Percentiles rank a stretch among this genome's conserved stretches.
phyloP scores from a whole-genome alignment of 2,329 filamentous ascomycete genomes.

The Orbilia ellipsospora region DNA sequence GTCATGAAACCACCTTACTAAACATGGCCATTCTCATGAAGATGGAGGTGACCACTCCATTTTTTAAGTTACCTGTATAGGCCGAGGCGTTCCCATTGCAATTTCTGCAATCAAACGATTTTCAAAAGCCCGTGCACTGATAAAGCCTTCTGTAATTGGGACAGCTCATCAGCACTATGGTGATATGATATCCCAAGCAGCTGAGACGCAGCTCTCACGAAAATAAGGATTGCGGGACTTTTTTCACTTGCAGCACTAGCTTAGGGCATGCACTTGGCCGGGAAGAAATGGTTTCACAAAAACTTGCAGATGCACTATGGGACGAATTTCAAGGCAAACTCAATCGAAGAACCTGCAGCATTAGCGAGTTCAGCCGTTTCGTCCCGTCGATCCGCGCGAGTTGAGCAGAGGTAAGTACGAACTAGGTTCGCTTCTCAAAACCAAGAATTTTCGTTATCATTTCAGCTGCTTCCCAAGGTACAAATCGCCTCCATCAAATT shows the following conservation, averaged over 20 bases:
- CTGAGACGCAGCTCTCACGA: no score
- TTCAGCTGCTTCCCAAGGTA: background rate
- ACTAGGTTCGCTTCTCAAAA: conserved; percentile 13
- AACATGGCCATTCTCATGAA: background rate
- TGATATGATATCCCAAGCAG: no score
- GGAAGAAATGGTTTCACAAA: conserved; percentile 13
- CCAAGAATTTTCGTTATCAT: conserved; percentile 4
- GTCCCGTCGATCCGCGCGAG: conserved; percentile 51
- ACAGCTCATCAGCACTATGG: no score
- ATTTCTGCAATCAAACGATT: no score
- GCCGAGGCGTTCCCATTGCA: no score
- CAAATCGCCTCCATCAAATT: no score
- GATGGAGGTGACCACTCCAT: no score
- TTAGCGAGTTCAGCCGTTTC: conserved; percentile 52
- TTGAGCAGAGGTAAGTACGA: conserved; percentile 12
- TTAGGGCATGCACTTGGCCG: conserved; percentile 15
- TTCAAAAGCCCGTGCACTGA: no score
- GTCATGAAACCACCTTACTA: background rate
- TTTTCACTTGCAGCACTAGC: conserved; percentile 7
- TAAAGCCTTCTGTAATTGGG: no score
- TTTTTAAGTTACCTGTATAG: no score
- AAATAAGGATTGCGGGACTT: conserved; percentile 27
- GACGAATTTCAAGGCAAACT: conserved; percentile 14
- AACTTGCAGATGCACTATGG: conserved; percentile 4
- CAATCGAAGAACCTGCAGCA: conserved; percentile 11